Conservation (phyloP, 1,139 yeast species). For the Scheffersomyces stambukii region DNA sequence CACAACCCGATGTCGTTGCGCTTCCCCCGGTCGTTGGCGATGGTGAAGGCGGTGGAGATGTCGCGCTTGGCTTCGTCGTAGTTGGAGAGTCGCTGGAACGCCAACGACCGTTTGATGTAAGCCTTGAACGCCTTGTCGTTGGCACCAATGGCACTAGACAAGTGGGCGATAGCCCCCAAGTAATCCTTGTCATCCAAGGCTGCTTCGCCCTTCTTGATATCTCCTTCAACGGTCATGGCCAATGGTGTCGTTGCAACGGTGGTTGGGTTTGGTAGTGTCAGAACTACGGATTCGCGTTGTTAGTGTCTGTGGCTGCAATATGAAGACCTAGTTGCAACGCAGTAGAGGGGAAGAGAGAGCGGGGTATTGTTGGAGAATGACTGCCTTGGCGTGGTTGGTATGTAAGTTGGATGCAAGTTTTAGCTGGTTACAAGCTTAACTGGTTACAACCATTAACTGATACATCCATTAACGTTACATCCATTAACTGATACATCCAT, state of each 20-base stretch:
- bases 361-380: too few relatives aligned
- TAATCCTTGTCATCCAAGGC: constrained; percentile 27
- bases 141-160: constrained; percentile 29
- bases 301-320: neutral
- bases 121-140: constrained; percentile 50
- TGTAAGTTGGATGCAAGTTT: too few relatives aligned
- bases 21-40: constrained; percentile 51
- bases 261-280: neutral
- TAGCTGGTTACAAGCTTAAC: too few relatives aligned
- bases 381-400: too few relatives aligned
- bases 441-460: too few relatives aligned
- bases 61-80: constrained; percentile 49
- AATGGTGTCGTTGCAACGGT: constrained; percentile 1
- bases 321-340: constrained; percentile 1
- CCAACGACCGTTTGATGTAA: constrained; percentile 50
- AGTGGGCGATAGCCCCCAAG: constrained; percentile 32
- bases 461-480: too few relatives aligned
- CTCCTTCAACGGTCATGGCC: constrained; percentile 38
- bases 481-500: too few relatives aligned
- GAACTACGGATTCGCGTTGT: neutral
- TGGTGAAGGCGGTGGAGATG: constrained; percentile 50
- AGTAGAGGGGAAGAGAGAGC: too few relatives aligned
- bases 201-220: constrained; percentile 34
- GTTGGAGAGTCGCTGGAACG: constrained; percentile 50
- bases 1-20: constrained; percentile 53